A percentile compares a stretch with the other conserved stretches of the same genome.
Evolutionary conservation across 2,329 filamentous ascomycete genomes (phyloP).

Genomic region (Botrytis elliptica): DNA sequence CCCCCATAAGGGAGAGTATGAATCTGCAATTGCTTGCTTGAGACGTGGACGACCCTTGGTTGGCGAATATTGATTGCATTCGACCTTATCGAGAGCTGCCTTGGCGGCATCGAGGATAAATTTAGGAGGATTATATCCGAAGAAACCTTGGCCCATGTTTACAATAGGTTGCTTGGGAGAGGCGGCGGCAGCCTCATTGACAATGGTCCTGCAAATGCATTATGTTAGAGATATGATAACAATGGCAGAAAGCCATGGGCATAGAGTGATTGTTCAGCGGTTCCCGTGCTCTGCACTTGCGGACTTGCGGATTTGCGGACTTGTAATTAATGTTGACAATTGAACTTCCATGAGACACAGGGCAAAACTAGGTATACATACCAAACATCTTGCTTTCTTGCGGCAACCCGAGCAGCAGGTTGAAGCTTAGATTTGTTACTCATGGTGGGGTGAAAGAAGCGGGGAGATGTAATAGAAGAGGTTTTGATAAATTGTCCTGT

Average conservation of each 20-base stretch:
- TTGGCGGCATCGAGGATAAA: constrained; percentile 94
- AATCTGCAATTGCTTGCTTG: constrained; percentile 88
- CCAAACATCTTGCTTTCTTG: constrained; percentile 59
- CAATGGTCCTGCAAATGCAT: constrained; percentile 53
- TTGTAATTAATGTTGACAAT: background rate
- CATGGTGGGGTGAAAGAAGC: constrained; percentile 36
- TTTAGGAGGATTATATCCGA: constrained; percentile 88
- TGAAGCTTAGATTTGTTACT: constrained; percentile 42
- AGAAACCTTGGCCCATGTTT: constrained; percentile 69
- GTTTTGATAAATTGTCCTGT: background rate
- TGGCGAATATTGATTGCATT: constrained; percentile 98
- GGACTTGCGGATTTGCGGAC: background rate
- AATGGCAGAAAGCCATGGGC: background rate
- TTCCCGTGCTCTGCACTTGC: background rate
- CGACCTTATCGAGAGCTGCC: constrained; percentile 80
- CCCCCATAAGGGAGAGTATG: constrained; percentile 88
- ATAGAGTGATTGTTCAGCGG: no score
- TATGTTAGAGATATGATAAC: constrained; percentile 1
- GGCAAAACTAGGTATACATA: constrained; percentile 38
- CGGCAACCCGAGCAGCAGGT: constrained; percentile 54
- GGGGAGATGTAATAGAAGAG: background rate
- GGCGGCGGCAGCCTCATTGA: constrained; percentile 64
- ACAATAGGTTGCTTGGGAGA: constrained; percentile 63
- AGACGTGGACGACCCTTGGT: constrained; percentile 90
- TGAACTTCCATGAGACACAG: background rate